Base-by-base conservation (phyloP, 2,329 filamentous ascomycete species). In the Diaporthe humulicola region DNA sequence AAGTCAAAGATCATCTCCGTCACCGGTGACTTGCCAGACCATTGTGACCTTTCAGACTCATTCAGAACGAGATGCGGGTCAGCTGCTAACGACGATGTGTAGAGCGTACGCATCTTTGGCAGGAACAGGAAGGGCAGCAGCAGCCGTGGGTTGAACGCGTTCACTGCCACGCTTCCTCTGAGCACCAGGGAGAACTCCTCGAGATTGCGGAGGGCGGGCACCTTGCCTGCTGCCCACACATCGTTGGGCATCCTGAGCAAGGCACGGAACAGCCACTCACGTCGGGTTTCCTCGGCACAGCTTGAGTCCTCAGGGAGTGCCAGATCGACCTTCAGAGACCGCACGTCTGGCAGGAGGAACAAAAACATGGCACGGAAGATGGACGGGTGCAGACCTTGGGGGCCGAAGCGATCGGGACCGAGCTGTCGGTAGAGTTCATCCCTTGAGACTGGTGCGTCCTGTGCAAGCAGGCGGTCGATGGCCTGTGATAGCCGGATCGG, bases 1-100 rank as follows among this genome's bases (percentile, higher is more conserved):
- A 66, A 66, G 17, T 66, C 40, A 17, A 66, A 66, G 2, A 66
- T 48, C 40, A 66, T 66, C 60, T 48, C 60, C 25, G 60, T 66
- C 40, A 48, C 40, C n/a, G 40, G 25, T n/a, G 60, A 66, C 25
- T 36, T 66, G 40, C 40, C 60, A 3, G 40, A 48, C 17, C 19
- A 48, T 15, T 64, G 36, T 28, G 38, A 30, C 6, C 15, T 45
- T 9, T 66, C 40, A 2, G 10, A 9, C n/a, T 48, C 25, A 14
- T 10, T 45, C 4, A 48, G 3, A 1, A 30, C 6, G 25, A 48
- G 60, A 15, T 28, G 33, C 15, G 25, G 19, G 7, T 2, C 40
- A 19, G 25, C 50, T 4, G 4, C 2, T 6, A 66, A n/a, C 3
- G n/a, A n/a, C 42, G 61, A 66, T 2, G 28, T 36, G 19, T 66